These are phyloP conservation scores for Fusarium sp. DNA, from an alignment of 2,329 filamentous ascomycete species.

Conservation along the genomic window DNA sequence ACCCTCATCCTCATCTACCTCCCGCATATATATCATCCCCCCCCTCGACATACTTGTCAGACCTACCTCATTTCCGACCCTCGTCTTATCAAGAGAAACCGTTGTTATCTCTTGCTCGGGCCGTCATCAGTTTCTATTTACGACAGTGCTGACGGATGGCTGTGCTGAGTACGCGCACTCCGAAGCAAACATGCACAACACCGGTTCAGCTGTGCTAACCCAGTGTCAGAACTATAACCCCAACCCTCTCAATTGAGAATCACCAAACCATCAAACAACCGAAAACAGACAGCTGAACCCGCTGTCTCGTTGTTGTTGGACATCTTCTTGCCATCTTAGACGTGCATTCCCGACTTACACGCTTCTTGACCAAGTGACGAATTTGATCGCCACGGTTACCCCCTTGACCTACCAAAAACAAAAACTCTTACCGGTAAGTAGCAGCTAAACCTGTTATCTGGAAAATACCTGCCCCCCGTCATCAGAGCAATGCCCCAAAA, in stretches of 20 bases:
- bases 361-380: slow-evolving; percentile 21
- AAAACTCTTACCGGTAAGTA: slow-evolving; percentile 31
- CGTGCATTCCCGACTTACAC: slow-evolving; percentile 43
- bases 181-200: slow-evolving; percentile 15
- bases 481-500: slow-evolving; percentile 10
- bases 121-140: slow-evolving; percentile 46
- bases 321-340: slow-evolving; percentile 12
- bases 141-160: slow-evolving; percentile 48
- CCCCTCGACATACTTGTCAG: slow-evolving; percentile 28
- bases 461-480: slow-evolving; percentile 24
- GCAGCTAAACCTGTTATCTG: slow-evolving; percentile 37
- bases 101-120: slow-evolving; percentile 44
- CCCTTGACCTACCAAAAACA: slow-evolving; percentile 21
- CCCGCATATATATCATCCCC: slow-evolving; percentile 23
- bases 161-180: slow-evolving; percentile 46
- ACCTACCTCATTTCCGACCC: slow-evolving; percentile 28
- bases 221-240: slow-evolving; percentile 41
- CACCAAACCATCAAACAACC: slow-evolving; percentile 16
- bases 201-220: slow-evolving; percentile 44
- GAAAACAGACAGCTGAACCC: slow-evolving; percentile 15
- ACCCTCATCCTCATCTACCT: slow-evolving; percentile 13
- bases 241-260: slow-evolving; percentile 38
- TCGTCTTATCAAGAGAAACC: slow-evolving; percentile 44
- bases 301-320: slow-evolving; percentile 27
- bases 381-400: slow-evolving; percentile 31